A percentile compares a stretch with the other conserved stretches of the same genome.
These are phyloP conservation scores for Simplicillium aogashimaense DNA, from an alignment of 2,329 filamentous ascomycete species.

Conservation along the genomic window DNA sequence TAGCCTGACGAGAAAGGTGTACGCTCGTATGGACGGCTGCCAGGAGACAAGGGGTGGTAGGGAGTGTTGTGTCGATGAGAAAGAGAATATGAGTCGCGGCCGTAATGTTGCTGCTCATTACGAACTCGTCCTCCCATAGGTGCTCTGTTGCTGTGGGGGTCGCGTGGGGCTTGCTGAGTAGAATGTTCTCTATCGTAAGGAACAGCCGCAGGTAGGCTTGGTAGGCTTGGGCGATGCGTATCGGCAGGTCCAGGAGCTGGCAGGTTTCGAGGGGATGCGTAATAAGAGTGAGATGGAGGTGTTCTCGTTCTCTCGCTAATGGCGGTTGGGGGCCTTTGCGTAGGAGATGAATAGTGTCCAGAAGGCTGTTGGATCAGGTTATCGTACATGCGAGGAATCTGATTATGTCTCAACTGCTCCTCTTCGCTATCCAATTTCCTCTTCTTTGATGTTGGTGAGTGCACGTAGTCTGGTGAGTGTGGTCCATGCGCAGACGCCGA, in stretches of 20 bases:
- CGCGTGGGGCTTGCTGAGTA: slow-evolving; percentile 14
- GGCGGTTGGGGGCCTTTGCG: slow-evolving; percentile 6
- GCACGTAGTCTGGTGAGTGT: slow-evolving; percentile 36
- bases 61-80: slow-evolving; percentile 31
- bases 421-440: slow-evolving; percentile 32
- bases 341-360: slow-evolving; percentile 25
- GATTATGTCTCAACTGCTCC: slow-evolving; percentile 28
- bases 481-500: slow-evolving; percentile 15
- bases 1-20: slow-evolving; percentile 33
- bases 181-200: too few species aligned
- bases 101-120: too few species aligned
- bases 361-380: slow-evolving; percentile 20
- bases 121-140: too few species aligned
- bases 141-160: slow-evolving; percentile 14
- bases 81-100: slow-evolving; percentile 3
- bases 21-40: slow-evolving; percentile 32
- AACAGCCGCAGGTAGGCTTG: too few species aligned
- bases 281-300: slow-evolving; percentile 1
- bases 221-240: slow-evolving; percentile 12
- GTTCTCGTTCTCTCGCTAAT: slow-evolving; percentile 3
- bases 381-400: slow-evolving; percentile 36
- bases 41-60: slow-evolving; percentile 35
- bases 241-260: slow-evolving; percentile 1
- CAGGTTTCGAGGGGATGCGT: slow-evolving; percentile 15
- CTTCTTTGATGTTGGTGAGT: slow-evolving; percentile 41